A percentile compares a stretch with the other conserved stretches of the same genome.
Conservation (phyloP, 352 stramenopile genomes). For the Phytophthora fragariae region DNA sequence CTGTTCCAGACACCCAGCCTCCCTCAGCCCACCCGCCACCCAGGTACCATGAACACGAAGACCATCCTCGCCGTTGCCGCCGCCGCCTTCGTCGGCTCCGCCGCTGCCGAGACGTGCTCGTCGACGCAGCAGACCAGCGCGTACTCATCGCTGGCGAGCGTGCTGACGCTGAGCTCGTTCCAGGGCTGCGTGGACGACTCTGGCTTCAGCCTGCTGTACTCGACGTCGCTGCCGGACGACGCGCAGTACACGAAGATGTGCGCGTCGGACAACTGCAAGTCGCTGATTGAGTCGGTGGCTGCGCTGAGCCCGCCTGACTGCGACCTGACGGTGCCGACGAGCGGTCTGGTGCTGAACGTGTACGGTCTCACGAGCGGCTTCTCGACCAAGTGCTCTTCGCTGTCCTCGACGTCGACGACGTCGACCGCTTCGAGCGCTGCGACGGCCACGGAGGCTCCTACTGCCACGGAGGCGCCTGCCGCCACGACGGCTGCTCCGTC, state of each 20-base stretch:
- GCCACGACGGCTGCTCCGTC: too few species aligned
- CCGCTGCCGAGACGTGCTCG: slow-evolving; percentile 21
- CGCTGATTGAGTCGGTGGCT: slow-evolving; percentile 17
- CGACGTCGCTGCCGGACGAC: slow-evolving; percentile 29
- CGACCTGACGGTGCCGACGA: slow-evolving; percentile 29
- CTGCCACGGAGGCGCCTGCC: too few species aligned
- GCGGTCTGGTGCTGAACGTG: slow-evolving; percentile 32
- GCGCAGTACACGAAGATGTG: slow-evolving; percentile 37
- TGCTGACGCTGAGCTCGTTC: slow-evolving; percentile 25
- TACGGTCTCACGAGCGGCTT: slow-evolving; percentile 21
- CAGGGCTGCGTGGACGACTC: slow-evolving; percentile 25
- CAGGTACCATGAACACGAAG: slow-evolving; percentile 25
- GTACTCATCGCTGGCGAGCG: slow-evolving; percentile 27
- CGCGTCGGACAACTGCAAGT: slow-evolving; percentile 25
- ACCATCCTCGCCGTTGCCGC: slow-evolving; percentile 16
- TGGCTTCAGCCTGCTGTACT: slow-evolving; percentile 34
- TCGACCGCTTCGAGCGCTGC: slow-evolving; percentile 6
- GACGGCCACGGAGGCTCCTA: slow-evolving; percentile 3
- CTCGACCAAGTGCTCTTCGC: slow-evolving; percentile 18
- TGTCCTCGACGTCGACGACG: slow-evolving; percentile 7
- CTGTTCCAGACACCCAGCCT: slow-evolving; percentile 4
- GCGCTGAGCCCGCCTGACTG: slow-evolving; percentile 31
- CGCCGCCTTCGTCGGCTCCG: slow-evolving; percentile 22
- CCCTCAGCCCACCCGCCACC: not conserved
- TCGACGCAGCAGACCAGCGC: slow-evolving; percentile 17